Percentiles rank a stretch among this genome's conserved stretches.
Evolutionary conservation across 768 basidiomycete genomes (phyloP).

Genomic region (Amanita phalloides): DNA sequence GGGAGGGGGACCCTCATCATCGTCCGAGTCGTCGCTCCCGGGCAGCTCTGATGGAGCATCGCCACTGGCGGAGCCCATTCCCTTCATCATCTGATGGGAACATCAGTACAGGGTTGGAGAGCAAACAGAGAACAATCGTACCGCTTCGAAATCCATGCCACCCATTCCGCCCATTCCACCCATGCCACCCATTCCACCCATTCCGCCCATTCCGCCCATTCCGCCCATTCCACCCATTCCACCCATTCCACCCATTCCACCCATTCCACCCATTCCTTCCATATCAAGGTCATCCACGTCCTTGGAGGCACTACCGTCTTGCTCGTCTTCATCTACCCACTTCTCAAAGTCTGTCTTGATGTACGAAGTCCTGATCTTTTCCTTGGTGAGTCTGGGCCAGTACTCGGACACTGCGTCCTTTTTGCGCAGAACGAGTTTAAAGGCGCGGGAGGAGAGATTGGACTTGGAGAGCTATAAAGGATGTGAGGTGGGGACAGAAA

Average conservation of each 20-base stretch:
- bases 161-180: slow-evolving; percentile 48
- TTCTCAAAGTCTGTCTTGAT: slow-evolving; percentile 93
- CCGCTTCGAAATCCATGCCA: slow-evolving; percentile 52
- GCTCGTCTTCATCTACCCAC: slow-evolving; percentile 98
- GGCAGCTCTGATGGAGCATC: slow-evolving; percentile 8
- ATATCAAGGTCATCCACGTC: slow-evolving; percentile 37
- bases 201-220: slow-evolving; percentile 41
- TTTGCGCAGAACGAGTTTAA: slow-evolving; percentile 68
- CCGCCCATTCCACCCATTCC: slow-evolving; percentile 32
- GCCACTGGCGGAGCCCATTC: slow-evolving; percentile 27
- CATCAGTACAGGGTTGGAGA: neutral
- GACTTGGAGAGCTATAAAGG: slow-evolving; percentile 5
- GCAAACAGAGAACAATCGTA: slow-evolving; percentile 13
- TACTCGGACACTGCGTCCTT: slow-evolving; percentile 66
- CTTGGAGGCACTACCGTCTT: slow-evolving; percentile 43
- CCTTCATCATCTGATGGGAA: slow-evolving; percentile 36
- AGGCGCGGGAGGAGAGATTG: slow-evolving; percentile 53
- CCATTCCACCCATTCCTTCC: slow-evolving; percentile 49
- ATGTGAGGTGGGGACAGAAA: neutral
- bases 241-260: slow-evolving; percentile 48
- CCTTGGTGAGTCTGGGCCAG: slow-evolving; percentile 91
- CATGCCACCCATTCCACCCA: slow-evolving; percentile 51
- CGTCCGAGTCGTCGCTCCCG: slow-evolving; percentile 15
- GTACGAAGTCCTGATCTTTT: slow-evolving; percentile 68
- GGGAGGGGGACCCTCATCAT: neutral